Base-by-base conservation (phyloP, 768 basidiomycete species). In the Lactifluus echinatus region DNA sequence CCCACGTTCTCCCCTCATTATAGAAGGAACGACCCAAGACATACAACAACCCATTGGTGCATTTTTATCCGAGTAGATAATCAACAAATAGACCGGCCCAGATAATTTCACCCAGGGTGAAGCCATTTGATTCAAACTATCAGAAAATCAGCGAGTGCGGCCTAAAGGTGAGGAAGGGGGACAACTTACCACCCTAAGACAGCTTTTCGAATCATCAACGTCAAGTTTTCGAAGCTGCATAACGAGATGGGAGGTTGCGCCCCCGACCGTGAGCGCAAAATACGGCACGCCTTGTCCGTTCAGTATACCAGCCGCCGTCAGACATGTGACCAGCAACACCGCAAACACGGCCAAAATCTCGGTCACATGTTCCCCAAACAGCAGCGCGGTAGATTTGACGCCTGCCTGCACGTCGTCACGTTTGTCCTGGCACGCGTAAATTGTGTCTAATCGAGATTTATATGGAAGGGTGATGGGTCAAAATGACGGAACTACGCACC, bases 351-450 rank as follows among this genome's bases (percentile, higher is more conserved):
- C 63, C 15, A 83, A 72, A 52, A 82, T 71, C 2, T 71, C 70
- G 34, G 72, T 70, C 24, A 79, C 72, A 29, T 70, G 65, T 14
- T 67, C 64, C 19, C 76, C 79, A 66, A 84, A 84, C n/a, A 82
- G 73, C 14, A 84, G 68, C 0, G 82, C 82, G 45, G 81, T 84
- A 1, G 81, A 83, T 66, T 82, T 81, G 49, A 85, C 78, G 36
- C 79, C 80, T 15, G 76, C 82, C 43, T 73, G 68, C 23, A 78
- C 67, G 62, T 85, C 83, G 69, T 84, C 83, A 28, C 69, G 66
- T 58, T 79, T 79, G 66, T 84, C 83, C 72, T 79, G 72, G 64
- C 81, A 81, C 4, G 81, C 83, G 63, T 85, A 85, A 58, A 83
- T 80, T 1, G 81, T 81, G 65, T 85, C 79, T 65, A 74, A 67